Evolutionary conservation across 345 rosid genomes (phyloP).

Genomic region (Anastatica hierochuntica): DNA sequence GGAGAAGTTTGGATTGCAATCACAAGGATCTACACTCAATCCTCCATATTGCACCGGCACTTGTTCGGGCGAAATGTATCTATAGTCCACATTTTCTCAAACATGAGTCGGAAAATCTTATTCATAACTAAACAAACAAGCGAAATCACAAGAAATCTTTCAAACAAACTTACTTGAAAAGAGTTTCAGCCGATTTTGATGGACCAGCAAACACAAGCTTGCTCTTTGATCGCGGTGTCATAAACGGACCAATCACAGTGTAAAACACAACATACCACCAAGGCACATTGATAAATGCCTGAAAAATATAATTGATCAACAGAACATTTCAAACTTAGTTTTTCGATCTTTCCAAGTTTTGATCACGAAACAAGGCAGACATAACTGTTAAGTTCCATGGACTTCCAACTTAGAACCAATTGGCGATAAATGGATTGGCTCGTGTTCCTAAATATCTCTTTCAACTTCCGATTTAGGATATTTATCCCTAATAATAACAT

Average conservation of each 20-base stretch:
- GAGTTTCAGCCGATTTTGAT: constrained; percentile 49
- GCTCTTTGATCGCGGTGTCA: constrained; percentile 68
- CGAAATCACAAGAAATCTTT: not conserved
- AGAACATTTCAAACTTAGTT: not conserved
- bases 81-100: constrained; percentile 22
- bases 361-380: too few species aligned
- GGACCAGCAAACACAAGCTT: constrained; percentile 60
- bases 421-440: too few species aligned
- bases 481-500: too few species aligned
- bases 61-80: constrained; percentile 76
- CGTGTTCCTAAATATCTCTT: too few species aligned
- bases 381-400: too few species aligned
- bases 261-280: constrained; percentile 68
- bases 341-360: too few species aligned
- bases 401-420: too few species aligned
- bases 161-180: constrained; percentile 52
- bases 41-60: constrained; percentile 91
- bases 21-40: constrained; percentile 68
- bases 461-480: too few species aligned
- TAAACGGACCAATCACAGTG: constrained; percentile 59
- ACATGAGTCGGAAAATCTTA: not conserved
- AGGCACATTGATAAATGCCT: constrained; percentile 74
- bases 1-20: constrained; percentile 68
- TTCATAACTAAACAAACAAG: not conserved
- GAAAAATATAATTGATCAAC: not conserved